Evolutionary conservation across 1,139 yeast genomes (phyloP), one percentile per base, ranked within the genome.

Genomic region (Yamadazyma epiphylla): DNA sequence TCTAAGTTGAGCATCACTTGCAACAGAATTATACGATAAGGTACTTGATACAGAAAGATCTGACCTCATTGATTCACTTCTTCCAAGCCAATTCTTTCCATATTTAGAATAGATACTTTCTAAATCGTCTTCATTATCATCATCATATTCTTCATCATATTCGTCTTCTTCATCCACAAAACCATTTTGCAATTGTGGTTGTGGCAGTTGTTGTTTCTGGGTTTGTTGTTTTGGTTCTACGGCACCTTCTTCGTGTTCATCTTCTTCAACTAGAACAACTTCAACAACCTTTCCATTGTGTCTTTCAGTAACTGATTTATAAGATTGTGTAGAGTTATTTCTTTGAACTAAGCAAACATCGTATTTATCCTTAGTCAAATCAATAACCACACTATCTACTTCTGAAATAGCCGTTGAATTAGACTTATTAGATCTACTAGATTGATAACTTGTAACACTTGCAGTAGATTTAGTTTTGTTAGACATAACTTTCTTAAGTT

Each of bases 31-130:
- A 22, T 43, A 43, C 13, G 48, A 43, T 22, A 42, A 42, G 3
- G 33, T 25, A 27, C 46, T 42, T n/a, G 41, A 50, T 7, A 25
- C 13, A 5, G 54, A 48, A 3, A 13, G 19, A 25, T 37, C 41
- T 6, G 49, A 44, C 28, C 42, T 35, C 21, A 28, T 38, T 1
- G 60, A 48, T 13, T 41, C 39, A 13, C 53, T 38, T 34, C 61
- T 43, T 15, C 51, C 47, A 5, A 58, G 34, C 64, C 64, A 50
- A 22, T 54, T 46, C 27, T 51, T 52, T 30, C 63, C 57, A 40
- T 68, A 68, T 37, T 59, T 64, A n/a, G 74, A 68, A 38, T 68
- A 68, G 31, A 68, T 58, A 42, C 74, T 67, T 38, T 52, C 53
- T 21, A 55, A 55, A 14, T 51, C 57, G n/a, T 45, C 43, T 12